phyloP scores from a whole-genome alignment of 306 rosid genomes.

The Castanea mollissima region DNA sequence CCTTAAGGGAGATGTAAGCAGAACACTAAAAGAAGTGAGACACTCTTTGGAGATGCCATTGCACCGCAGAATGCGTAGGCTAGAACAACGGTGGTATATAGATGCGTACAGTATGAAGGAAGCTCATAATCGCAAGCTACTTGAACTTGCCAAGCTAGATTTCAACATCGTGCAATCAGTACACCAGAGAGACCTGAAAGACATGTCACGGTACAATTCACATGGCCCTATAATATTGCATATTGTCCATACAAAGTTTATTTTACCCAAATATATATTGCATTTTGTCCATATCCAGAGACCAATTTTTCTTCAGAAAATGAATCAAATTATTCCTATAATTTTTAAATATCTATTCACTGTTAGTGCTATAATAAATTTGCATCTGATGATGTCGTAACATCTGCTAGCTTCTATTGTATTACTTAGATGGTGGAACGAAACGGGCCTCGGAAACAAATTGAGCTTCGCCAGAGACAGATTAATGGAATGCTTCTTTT shows the following conservation, averaged over 20 bases:
- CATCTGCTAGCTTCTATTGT: neutral
- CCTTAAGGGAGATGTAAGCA: neutral
- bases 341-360: too few species aligned
- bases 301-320: too few species aligned
- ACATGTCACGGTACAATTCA: slow-evolving; percentile 36
- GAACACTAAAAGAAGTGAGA: slow-evolving; percentile 17
- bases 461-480: slow-evolving; percentile 54
- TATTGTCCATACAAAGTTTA: too few species aligned
- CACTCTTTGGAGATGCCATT: slow-evolving; percentile 53
- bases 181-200: slow-evolving; percentile 36
- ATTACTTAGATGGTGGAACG: slow-evolving; percentile 52
- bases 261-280: too few species aligned
- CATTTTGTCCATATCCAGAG: too few species aligned
- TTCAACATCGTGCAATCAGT: slow-evolving; percentile 49
- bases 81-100: slow-evolving; percentile 49
- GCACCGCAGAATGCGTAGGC: slow-evolving; percentile 38
- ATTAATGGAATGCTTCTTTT: slow-evolving; percentile 52
- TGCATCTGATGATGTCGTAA: too few species aligned
- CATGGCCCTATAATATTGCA: too few species aligned
- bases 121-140: slow-evolving; percentile 23
- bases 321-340: too few species aligned
- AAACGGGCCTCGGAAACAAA: slow-evolving; percentile 36
- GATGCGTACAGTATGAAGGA: slow-evolving; percentile 35
- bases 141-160: slow-evolving; percentile 45
- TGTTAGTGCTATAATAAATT: too few species aligned